These are phyloP conservation scores for Citrus hindsii DNA, from an alignment of 345 rosid genomes.

Conservation along the genomic window DNA sequence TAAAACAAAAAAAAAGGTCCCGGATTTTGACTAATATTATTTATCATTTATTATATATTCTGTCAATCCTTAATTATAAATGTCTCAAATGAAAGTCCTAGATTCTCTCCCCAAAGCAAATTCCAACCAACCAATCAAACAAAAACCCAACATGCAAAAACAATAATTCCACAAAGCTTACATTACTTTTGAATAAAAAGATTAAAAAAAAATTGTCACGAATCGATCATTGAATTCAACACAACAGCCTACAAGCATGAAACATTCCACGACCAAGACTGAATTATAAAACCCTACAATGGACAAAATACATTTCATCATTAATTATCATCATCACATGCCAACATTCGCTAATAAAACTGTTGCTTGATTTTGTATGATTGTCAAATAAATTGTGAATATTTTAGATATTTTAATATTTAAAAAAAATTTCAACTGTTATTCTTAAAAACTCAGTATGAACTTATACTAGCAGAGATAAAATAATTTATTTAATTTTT, in stretches of 20 bases:
- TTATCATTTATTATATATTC: neutral
- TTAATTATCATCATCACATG: neutral
- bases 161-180: neutral
- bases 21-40: neutral
- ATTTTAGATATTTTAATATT: too few species aligned
- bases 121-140: too few species aligned
- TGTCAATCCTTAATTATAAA: neutral
- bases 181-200: neutral
- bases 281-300: neutral
- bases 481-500: too few species aligned
- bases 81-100: neutral
- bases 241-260: neutral
- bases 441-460: fast-evolving
- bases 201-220: too few species aligned
- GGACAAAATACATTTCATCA: neutral
- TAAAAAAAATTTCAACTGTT: fast-evolving
- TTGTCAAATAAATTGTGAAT: too few species aligned
- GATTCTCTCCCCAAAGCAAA: neutral
- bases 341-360: neutral
- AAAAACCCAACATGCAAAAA: neutral
- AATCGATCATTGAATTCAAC: neutral
- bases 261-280: neutral
- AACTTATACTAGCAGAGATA: fast-evolving
- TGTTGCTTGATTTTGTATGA: neutral
- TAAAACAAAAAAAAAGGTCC: too few species aligned